These are phyloP conservation scores for Cymbidium sinense DNA, from an alignment of 106 monocot species.

Conservation along the genomic window DNA sequence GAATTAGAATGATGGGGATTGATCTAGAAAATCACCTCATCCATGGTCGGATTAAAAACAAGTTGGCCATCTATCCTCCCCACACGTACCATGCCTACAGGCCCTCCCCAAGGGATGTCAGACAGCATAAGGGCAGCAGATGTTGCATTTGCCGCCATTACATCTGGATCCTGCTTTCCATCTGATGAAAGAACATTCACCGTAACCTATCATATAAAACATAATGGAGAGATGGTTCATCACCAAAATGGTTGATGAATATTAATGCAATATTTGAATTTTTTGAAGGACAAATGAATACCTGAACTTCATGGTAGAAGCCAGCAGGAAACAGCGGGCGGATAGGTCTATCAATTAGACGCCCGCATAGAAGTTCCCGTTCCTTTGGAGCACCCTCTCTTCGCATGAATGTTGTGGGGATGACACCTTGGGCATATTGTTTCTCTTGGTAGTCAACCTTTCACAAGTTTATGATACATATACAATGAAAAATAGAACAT, in stretches of 20 bases:
- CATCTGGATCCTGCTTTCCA: slow-evolving; percentile 93
- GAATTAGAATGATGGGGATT: not conserved
- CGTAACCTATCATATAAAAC: slow-evolving; percentile 47
- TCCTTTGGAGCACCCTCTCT: slow-evolving; percentile 97
- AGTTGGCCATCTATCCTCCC: slow-evolving; percentile 91
- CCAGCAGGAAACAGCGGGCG: slow-evolving; percentile 89
- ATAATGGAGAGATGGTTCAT: not conserved
- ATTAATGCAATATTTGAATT: not conserved
- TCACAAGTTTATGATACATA: not conserved
- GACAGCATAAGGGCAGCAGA: slow-evolving; percentile 97
- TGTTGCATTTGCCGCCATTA: slow-evolving; percentile 97
- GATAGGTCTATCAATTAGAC: slow-evolving; percentile 88
- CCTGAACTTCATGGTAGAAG: slow-evolving; percentile 97
- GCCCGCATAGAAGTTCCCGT: slow-evolving; percentile 90
- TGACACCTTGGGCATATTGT: slow-evolving; percentile 80
- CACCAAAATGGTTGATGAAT: not conserved
- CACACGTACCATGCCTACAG: slow-evolving; percentile 85
- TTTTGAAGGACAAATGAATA: slow-evolving; percentile 13
- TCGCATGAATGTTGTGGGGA: slow-evolving; percentile 92
- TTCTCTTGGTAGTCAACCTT: slow-evolving; percentile 99
- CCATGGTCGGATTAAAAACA: slow-evolving; percentile 82
- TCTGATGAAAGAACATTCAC: slow-evolving; percentile 89
- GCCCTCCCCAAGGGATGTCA: slow-evolving; percentile 95
- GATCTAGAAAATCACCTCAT: slow-evolving; percentile 47
- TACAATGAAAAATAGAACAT: not conserved